These are phyloP conservation scores for Hemerocallis citrina DNA, from an alignment of 106 monocot species.

Conservation along the genomic window DNA sequence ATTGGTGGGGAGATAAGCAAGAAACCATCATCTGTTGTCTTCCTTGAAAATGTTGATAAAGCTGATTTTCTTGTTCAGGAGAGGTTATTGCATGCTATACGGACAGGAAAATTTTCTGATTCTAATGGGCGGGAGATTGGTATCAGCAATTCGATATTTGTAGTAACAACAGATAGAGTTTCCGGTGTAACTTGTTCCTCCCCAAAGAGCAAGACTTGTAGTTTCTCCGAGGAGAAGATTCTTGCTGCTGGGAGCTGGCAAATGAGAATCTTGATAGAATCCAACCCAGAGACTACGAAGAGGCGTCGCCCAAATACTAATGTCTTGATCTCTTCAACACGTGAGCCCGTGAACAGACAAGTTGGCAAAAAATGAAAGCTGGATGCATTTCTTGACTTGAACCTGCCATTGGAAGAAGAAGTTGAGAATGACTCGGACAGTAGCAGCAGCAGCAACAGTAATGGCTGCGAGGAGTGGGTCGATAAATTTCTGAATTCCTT, in stretches of 20 bases:
- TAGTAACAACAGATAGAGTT: conserved; percentile 27
- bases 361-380: conserved; percentile 47
- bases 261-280: conserved; percentile 48
- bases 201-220: conserved; percentile 11
- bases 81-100: conserved; percentile 47
- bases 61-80: conserved; percentile 63
- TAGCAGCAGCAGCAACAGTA: conserved; percentile 13
- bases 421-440: conserved; percentile 11
- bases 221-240: conserved; percentile 63
- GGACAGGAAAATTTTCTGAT: conserved; percentile 53
- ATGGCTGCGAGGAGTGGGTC: conserved; percentile 45
- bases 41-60: conserved; percentile 78
- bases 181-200: conserved; percentile 4
- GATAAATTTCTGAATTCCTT: conserved; percentile 45
- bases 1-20: conserved; percentile 55
- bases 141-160: conserved; percentile 45
- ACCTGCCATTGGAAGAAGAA: conserved; percentile 78
- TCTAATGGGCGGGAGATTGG: conserved; percentile 55
- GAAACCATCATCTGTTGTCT: conserved; percentile 60
- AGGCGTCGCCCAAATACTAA: conserved; percentile 9
- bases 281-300: neutral
- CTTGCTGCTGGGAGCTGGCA: conserved; percentile 37
- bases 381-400: conserved; percentile 57
- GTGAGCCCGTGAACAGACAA: conserved; percentile 15
- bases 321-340: conserved; percentile 16